Evolutionary conservation across 192 early-diverging fungal species (phyloP).

Genomic region (Powellomyces hirtus): DNA sequence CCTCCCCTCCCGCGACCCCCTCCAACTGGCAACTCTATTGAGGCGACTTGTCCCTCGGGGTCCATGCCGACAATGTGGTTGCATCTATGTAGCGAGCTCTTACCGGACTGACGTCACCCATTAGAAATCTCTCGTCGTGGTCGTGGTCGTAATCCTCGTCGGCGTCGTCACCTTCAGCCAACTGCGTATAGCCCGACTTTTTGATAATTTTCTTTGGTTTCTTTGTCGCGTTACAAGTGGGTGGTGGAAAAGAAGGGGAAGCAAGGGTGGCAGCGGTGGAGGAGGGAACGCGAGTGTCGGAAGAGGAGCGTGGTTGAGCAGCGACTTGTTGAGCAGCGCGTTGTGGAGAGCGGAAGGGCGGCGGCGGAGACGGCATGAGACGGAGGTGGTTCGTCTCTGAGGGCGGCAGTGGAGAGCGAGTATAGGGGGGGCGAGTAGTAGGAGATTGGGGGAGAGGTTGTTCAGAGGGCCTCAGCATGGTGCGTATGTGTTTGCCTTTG

Average conservation of each 20-base stretch:
- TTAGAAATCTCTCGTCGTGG: slow-evolving; percentile 4
- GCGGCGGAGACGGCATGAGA: background rate
- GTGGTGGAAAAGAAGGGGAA: background rate
- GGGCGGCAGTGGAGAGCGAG: no score
- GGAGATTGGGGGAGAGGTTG: no score
- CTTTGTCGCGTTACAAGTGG: background rate
- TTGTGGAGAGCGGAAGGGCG: background rate
- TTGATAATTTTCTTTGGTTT: background rate
- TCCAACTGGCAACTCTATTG: background rate
- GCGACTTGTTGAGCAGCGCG: background rate
- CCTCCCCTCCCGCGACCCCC: no score
- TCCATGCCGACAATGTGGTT: no score
- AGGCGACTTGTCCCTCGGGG: no score
- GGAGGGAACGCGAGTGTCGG: background rate
- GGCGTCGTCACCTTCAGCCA: background rate
- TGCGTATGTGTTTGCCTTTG: no score
- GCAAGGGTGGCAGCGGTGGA: background rate
- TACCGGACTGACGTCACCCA: slow-evolving; percentile 20
- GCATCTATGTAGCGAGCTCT: background rate
- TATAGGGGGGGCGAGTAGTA: no score
- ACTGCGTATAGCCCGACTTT: slow-evolving; percentile 1
- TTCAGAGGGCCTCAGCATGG: no score
- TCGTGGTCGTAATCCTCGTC: slow-evolving; percentile 11
- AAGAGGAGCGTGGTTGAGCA: background rate
- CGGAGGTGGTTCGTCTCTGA: no score